Evolutionary conservation across 441 rosid species (phyloP).

Genomic region (Aquilaria agallochum): DNA sequence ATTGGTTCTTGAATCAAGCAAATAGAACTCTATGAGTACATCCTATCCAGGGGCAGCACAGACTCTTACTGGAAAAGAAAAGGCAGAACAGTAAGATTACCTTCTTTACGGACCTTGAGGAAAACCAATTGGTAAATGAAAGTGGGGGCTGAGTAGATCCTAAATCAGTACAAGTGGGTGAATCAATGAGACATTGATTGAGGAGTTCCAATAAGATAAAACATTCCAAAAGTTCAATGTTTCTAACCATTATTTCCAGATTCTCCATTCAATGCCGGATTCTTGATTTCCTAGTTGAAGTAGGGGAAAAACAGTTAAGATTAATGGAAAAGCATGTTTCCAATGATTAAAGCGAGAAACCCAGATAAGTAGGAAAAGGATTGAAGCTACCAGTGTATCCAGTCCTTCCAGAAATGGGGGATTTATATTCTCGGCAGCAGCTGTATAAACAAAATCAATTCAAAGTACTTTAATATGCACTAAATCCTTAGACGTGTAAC

Average conservation of each 20-base stretch:
- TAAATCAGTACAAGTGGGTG: constrained; percentile 22
- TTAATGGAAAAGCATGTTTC: not conserved
- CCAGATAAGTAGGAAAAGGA: constrained; percentile 10
- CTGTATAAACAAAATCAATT: constrained; percentile 15
- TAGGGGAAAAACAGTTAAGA: not conserved
- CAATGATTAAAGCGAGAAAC: constrained; percentile 8
- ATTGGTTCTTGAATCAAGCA: too few species aligned
- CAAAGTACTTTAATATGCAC: too few species aligned
- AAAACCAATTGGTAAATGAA: constrained; percentile 58
- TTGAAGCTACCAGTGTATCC: constrained; percentile 36
- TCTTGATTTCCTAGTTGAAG: constrained; percentile 30
- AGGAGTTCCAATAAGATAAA: not conserved
- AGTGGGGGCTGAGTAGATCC: constrained; percentile 35
- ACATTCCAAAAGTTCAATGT: constrained; percentile 4
- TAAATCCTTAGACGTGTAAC: too few species aligned
- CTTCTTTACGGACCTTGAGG: constrained; percentile 67
- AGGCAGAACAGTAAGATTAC: constrained; percentile 24
- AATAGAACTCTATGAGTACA: too few species aligned
- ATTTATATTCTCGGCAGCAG: constrained; percentile 30
- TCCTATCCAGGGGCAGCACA: too few species aligned
- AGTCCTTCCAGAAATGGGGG: constrained; percentile 70
- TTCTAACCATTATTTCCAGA: constrained; percentile 40
- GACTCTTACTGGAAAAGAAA: not conserved
- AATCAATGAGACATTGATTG: constrained; percentile 4
- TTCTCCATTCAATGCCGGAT: constrained; percentile 16